Percentiles rank a stretch among this genome's conserved stretches.
phyloP scores from a whole-genome alignment of 352 stramenopile genomes.

The Elongisporangium anandrum region DNA sequence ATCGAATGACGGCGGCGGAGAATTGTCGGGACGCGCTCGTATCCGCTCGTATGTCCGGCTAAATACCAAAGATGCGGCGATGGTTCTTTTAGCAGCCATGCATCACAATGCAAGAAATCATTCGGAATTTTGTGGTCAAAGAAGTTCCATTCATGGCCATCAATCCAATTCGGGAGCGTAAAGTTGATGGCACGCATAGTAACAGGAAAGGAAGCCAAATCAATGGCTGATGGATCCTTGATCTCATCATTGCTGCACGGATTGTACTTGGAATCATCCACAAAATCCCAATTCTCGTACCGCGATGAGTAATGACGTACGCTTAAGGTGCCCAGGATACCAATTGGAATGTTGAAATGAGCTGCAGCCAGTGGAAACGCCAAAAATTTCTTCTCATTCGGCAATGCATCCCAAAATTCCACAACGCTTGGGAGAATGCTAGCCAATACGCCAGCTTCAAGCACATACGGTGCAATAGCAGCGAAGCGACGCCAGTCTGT shows the following conservation, averaged over 20 bases:
- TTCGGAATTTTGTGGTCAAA: constrained; percentile 49
- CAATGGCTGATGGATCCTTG: constrained; percentile 18
- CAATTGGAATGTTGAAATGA: constrained; percentile 45
- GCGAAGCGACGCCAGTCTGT: constrained; percentile 72
- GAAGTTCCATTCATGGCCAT: constrained; percentile 72
- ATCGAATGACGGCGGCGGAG: constrained; percentile 71
- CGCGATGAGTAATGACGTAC: constrained; percentile 78
- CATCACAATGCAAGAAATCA: constrained; percentile 72
- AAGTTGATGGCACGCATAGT: constrained; percentile 71
- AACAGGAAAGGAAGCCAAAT: constrained; percentile 68
- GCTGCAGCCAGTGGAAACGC: constrained; percentile 66
- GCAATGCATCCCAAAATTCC: constrained; percentile 47
- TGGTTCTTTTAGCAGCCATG: constrained; percentile 61
- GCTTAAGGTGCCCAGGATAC: constrained; percentile 66
- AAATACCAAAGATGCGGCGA: constrained; percentile 56
- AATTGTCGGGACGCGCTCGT: constrained; percentile 74
- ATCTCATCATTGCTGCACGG: constrained; percentile 37
- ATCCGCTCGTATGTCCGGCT: constrained; percentile 70
- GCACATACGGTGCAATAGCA: constrained; percentile 65
- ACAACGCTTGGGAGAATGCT: constrained; percentile 45
- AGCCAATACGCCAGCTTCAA: constrained; percentile 47
- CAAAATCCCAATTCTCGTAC: constrained; percentile 87
- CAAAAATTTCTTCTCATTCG: constrained; percentile 47
- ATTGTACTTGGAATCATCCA: constrained; percentile 76
- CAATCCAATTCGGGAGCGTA: constrained; percentile 72